Conservation (phyloP, 148 eudicot genomes). For the Heliosperma pusillum region DNA sequence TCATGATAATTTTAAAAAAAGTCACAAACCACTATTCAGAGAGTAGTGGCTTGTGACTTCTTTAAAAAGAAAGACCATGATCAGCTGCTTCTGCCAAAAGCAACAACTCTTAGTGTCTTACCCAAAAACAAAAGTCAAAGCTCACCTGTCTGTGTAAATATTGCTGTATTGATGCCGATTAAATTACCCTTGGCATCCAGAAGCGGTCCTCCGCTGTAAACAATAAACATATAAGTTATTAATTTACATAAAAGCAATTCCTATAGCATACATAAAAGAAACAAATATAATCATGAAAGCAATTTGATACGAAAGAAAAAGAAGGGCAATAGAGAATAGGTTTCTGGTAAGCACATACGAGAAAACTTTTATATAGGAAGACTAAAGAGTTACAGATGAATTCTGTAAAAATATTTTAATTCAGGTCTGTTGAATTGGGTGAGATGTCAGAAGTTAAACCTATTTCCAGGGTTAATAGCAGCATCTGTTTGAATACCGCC, state of each 20-base stretch:
- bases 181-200: slow-evolving; percentile 86
- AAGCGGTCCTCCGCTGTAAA: slow-evolving; percentile 92
- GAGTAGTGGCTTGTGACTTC: no score
- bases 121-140: slow-evolving; percentile 4
- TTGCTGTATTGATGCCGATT: slow-evolving; percentile 95
- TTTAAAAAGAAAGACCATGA: neutral
- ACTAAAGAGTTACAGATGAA: neutral
- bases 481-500: slow-evolving; percentile 99
- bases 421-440: neutral
- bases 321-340: neutral
- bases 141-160: slow-evolving; percentile 92
- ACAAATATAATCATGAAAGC: neutral
- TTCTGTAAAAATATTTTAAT: neutral
- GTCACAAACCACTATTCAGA: no score
- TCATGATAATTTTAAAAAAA: neutral
- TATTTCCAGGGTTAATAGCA: slow-evolving; percentile 98
- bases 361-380: neutral
- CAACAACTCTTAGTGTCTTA: neutral
- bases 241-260: neutral
- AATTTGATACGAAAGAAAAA: neutral
- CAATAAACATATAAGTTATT: slow-evolving; percentile 9
- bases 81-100: neutral
- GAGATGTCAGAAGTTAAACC: slow-evolving; percentile 36
- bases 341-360: neutral
- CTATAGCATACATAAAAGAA: neutral